Evolutionary conservation across 306 rosid species (phyloP), one percentile per base, ranked within the genome.

Genomic region (Quercus cerris): DNA sequence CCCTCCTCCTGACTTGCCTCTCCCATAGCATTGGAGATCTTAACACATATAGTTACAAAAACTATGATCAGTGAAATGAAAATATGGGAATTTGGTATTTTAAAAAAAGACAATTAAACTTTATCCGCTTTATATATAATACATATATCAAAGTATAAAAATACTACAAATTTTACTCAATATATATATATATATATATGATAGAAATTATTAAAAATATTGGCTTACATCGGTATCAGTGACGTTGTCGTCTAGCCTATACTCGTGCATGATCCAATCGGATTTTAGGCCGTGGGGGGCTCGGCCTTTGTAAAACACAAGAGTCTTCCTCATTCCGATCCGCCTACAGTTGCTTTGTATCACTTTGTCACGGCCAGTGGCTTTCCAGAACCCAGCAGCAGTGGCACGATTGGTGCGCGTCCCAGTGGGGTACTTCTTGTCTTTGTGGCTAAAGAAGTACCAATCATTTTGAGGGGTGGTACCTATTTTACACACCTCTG

Each of bases 181-280:
- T 35, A 5, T 35, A 35, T 33, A 33, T 5, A 33, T 33, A 33
- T 33, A 5, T 5, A 33, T 33, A 5, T 28, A 79, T 22, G 35
- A 33, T 3, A 17, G 4, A 3, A n/a, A 14, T 28, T 19, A n/a
- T 64, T 8, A 70, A 35, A 3, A 71, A 56, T 35, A 41, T 41
- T 41, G 58, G 72, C 94, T 85, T 82, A 95, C 97, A 87, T 83
- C 73, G 71, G 18, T 58, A 9, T 56, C 74, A n/a, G 70, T 89
- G 71, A 67, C 35, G 78, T 55, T 93, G 19, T 93, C 98, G 13
- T 95, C 98, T 1, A 93, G 91, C 23, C 99, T 87, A 55, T 95
- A 95, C 70, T 95, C 99, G 71, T 95, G 99, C 98, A 95, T 95
- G 84, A 95, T 95, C 98, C 98, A 95, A 72, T 93, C 97, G 3